These are phyloP conservation scores for Fraxinus quadrangulata DNA, from an alignment of 257 asterid genomes.

Conservation along the genomic window DNA sequence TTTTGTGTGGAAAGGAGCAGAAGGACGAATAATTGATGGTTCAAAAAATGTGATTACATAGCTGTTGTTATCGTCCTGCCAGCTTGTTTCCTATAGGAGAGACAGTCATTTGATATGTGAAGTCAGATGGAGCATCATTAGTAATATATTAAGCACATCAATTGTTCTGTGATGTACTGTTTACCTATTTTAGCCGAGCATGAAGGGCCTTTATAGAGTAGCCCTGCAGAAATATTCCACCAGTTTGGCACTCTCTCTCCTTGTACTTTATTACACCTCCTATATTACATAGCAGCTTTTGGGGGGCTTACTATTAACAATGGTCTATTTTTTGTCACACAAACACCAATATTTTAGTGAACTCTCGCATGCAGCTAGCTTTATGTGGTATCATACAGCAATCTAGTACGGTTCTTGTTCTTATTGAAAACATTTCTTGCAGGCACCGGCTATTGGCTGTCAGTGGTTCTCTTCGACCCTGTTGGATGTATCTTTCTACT, in stretches of 20 bases:
- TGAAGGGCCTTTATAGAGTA: not conserved
- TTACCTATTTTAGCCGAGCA: not conserved
- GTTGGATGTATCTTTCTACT: conserved; percentile 50
- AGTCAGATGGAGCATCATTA: not conserved
- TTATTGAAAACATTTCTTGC: conserved; percentile 21
- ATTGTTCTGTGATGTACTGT: not conserved
- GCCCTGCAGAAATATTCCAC: not conserved
- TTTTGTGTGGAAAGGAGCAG: not conserved
- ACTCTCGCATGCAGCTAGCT: not conserved
- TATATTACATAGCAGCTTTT: not conserved
- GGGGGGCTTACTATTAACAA: not conserved
- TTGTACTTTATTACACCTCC: not conserved
- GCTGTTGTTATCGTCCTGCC: not conserved
- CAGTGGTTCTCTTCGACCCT: conserved; percentile 81
- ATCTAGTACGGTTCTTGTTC: not conserved
- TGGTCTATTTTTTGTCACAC: not conserved
- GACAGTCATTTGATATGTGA: not conserved
- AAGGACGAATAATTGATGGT: not conserved
- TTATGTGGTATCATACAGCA: not conserved
- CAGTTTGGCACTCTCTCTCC: not conserved
- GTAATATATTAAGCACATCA: not conserved
- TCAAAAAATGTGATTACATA: not conserved
- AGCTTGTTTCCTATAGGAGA: not conserved
- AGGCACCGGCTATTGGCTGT: conserved; percentile 83
- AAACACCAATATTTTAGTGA: not conserved